phyloP scores from a whole-genome alignment of 352 stramenopile species.

The Phytophthora pisi region DNA sequence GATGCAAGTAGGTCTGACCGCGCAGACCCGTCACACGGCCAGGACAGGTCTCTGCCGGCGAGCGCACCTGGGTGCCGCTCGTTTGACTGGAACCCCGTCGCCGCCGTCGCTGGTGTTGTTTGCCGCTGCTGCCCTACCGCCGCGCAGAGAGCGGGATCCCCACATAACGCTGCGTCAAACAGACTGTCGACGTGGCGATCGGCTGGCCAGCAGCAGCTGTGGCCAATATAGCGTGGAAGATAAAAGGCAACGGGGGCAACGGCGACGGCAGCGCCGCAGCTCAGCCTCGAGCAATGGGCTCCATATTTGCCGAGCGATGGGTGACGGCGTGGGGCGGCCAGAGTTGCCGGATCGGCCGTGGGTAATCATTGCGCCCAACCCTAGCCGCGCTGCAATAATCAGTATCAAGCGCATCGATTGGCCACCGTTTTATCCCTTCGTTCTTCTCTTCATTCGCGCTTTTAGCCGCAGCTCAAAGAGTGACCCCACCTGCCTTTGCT shows the following conservation, averaged over 20 bases:
- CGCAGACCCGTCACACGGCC: constrained; percentile 10
- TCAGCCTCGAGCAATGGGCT: background rate
- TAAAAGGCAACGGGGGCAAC: too few species aligned
- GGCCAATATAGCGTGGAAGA: too few species aligned
- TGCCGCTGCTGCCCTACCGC: background rate
- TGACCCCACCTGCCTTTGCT: constrained; percentile 13
- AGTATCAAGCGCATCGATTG: constrained; percentile 7
- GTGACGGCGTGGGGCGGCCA: constrained; percentile 6
- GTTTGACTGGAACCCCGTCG: constrained; percentile 17
- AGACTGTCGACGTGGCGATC: constrained; percentile 14
- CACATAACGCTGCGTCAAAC: constrained; percentile 25
- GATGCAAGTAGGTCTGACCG: background rate
- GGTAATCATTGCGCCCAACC: constrained; percentile 14
- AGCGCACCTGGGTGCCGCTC: background rate
- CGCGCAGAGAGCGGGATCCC: constrained; percentile 28
- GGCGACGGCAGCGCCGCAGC: too few species aligned
- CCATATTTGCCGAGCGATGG: background rate
- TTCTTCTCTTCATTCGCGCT: constrained; percentile 18
- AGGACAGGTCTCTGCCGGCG: constrained; percentile 10
- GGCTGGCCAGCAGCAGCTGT: background rate
- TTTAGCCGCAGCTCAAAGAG: constrained; percentile 4
- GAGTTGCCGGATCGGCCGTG: constrained; percentile 14
- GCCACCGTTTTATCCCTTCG: constrained; percentile 18
- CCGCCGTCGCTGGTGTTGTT: too few species aligned
- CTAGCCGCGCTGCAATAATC: constrained; percentile 20